Conservation (phyloP, 2,329 filamentous ascomycete genomes). For the Purpureocillium takamizusanense region DNA sequence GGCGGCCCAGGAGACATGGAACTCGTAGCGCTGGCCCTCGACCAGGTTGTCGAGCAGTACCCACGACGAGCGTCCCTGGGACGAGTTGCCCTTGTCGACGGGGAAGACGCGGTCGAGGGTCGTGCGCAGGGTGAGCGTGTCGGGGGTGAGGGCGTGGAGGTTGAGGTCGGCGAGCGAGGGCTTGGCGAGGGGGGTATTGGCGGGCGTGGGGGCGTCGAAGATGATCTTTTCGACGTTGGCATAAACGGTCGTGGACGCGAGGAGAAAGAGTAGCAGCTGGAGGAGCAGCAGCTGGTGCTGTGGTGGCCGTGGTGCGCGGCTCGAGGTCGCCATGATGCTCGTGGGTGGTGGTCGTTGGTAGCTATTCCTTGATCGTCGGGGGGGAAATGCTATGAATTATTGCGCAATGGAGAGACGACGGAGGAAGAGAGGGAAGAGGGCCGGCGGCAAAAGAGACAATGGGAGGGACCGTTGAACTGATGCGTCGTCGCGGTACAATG, state of each 20-base stretch:
- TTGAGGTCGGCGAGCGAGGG: slow-evolving; percentile 43
- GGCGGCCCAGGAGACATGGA: slow-evolving; percentile 87
- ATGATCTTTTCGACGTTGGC: slow-evolving; percentile 90
- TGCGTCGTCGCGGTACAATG: no score
- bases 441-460: no score
- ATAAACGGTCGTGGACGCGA: slow-evolving; percentile 7
- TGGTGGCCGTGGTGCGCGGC: no score
- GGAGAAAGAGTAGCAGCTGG: slow-evolving; percentile 8
- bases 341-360: no score
- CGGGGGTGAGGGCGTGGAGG: slow-evolving; percentile 56
- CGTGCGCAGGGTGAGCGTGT: slow-evolving; percentile 47
- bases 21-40: slow-evolving; percentile 75
- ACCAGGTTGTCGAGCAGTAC: slow-evolving; percentile 62
- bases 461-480: no score
- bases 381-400: no score
- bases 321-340: no score
- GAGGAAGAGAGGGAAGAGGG: no score
- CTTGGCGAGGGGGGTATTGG: slow-evolving; percentile 38
- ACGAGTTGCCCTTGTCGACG: slow-evolving; percentile 27
- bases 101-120: slow-evolving; percentile 62
- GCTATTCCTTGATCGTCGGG: no score
- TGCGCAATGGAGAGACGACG: no score
- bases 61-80: slow-evolving; percentile 63
- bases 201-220: slow-evolving; percentile 62
- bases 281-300: neutral